phyloP scores from a whole-genome alignment of 305 asterid species.

The Andrographis paniculata region DNA sequence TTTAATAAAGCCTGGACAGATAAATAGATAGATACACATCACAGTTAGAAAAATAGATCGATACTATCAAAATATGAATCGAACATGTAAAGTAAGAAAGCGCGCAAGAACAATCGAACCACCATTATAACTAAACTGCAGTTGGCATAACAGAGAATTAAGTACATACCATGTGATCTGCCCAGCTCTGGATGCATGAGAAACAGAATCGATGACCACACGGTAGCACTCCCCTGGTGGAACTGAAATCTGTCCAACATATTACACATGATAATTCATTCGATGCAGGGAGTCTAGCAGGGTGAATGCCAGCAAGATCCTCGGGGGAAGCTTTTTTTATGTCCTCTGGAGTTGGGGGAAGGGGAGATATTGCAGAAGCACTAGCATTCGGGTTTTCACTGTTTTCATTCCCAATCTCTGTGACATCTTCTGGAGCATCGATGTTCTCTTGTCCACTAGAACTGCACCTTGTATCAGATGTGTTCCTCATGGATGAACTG shows the following conservation, averaged over 20 bases:
- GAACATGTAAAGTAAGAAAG: too few species aligned
- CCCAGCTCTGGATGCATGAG: constrained; percentile 78
- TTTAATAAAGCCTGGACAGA: constrained; percentile 29
- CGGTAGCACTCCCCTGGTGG: constrained; percentile 75
- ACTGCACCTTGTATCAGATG: constrained; percentile 17
- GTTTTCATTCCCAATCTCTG: constrained; percentile 25
- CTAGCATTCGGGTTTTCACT: constrained; percentile 23
- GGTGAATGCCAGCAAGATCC: constrained; percentile 24
- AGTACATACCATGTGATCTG: constrained; percentile 51
- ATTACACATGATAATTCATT: constrained; percentile 71
- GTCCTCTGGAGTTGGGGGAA: constrained; percentile 17
- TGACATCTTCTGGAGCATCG: constrained; percentile 22
- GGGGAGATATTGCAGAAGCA: constrained; percentile 21
- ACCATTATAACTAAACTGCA: too few species aligned
- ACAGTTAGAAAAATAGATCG: too few species aligned
- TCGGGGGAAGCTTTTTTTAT: constrained; percentile 17
- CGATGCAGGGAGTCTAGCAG: constrained; percentile 25
- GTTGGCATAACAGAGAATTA: too few species aligned
- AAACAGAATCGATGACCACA: constrained; percentile 98
- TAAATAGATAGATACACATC: constrained; percentile 4
- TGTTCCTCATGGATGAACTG: constrained; percentile 19
- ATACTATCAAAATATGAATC: too few species aligned
- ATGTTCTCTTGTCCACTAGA: constrained; percentile 14
- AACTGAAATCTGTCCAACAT: constrained; percentile 81
- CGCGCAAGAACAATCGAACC: too few species aligned